These are phyloP conservation scores for Aspergillus nomiae DNA, from an alignment of 2,329 filamentous ascomycete genomes.

Conservation along the genomic window DNA sequence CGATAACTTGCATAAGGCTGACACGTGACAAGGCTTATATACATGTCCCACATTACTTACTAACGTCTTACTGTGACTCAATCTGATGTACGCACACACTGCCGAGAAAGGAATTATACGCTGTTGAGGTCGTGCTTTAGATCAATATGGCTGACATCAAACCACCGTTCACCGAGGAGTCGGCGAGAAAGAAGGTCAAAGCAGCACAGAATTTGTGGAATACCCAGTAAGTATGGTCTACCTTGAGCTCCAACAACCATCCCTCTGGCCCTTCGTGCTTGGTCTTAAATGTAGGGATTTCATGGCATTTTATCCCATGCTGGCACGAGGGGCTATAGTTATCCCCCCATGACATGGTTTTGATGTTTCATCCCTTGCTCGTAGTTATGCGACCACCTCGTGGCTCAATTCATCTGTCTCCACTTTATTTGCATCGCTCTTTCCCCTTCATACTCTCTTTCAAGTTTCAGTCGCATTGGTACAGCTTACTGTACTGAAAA, in stretches of 20 bases:
- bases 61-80: neutral
- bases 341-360: neutral
- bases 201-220: conserved; percentile 84
- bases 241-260: neutral
- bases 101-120: neutral
- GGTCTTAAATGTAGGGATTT: neutral
- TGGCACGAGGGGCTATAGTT: neutral
- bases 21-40: conserved; percentile 16
- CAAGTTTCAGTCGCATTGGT: neutral
- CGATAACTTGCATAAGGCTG: conserved; percentile 6
- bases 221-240: conserved; percentile 55
- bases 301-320: neutral
- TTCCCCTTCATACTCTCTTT: neutral
- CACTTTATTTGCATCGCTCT: neutral
- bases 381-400: conserved; percentile 1
- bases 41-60: neutral
- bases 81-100: neutral
- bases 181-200: conserved; percentile 76
- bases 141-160: conserved; percentile 42
- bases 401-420: neutral
- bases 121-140: neutral
- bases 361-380: conserved; percentile 8
- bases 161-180: conserved; percentile 76
- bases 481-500: neutral
- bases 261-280: neutral